Evolutionary conservation across 2,329 filamentous ascomycete species (phyloP).

Genomic region (Lecanicillium sp.): DNA sequence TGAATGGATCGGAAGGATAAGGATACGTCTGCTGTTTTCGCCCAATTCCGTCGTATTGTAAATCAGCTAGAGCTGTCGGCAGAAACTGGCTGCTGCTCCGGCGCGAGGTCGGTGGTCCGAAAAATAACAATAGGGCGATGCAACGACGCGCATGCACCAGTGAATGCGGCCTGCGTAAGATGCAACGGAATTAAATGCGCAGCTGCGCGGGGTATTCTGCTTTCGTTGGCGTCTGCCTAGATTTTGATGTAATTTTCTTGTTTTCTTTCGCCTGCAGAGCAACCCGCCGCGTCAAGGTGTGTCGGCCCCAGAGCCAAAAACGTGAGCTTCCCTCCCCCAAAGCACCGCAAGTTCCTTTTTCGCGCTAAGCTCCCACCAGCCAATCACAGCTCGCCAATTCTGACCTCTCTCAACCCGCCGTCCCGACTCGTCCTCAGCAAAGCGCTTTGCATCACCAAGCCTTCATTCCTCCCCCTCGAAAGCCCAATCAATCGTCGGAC

Average conservation of each 20-base stretch:
- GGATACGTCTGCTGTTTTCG: neutral
- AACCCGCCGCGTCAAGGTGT: slow-evolving; percentile 4
- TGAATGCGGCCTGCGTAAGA: neutral
- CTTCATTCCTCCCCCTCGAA: slow-evolving; percentile 22
- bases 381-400: slow-evolving; percentile 36
- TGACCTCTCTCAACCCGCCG: slow-evolving; percentile 31
- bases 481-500: slow-evolving; percentile 18
- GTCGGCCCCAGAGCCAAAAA: neutral
- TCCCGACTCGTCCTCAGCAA: slow-evolving; percentile 21
- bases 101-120: neutral
- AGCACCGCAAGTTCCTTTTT: slow-evolving; percentile 24
- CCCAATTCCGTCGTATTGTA: neutral
- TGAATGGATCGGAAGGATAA: neutral
- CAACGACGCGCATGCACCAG: neutral
- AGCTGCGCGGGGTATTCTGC: neutral
- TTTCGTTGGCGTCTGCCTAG: neutral
- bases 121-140: slow-evolving; percentile 3
- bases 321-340: slow-evolving; percentile 3
- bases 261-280: neutral
- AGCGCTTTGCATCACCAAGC: slow-evolving; percentile 20
- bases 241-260: neutral
- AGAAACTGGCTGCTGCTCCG: neutral
- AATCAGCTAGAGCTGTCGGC: neutral
- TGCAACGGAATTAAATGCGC: neutral
- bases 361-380: slow-evolving; percentile 21